Conservation (phyloP, 164 flowering plant genomes). For the Annona squamosa region DNA sequence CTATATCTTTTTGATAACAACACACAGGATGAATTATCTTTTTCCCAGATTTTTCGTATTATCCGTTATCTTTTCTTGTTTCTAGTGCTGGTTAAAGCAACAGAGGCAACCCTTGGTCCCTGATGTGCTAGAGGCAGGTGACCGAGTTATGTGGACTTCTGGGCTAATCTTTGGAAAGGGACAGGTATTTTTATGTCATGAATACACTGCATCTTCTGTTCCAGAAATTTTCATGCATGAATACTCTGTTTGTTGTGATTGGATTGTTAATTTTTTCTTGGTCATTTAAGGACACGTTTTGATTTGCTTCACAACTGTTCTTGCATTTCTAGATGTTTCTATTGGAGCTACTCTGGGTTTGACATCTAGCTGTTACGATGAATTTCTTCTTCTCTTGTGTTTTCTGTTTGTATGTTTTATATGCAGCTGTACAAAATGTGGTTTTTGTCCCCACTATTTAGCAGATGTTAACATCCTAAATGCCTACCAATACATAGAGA, state of each 20-base stretch:
- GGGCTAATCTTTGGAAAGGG: slow-evolving; percentile 84
- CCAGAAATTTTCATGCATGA: background rate
- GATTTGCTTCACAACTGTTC: background rate
- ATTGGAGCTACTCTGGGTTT: background rate
- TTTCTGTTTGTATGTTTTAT: no score
- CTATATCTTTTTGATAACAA: no score
- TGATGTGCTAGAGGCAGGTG: slow-evolving; percentile 50
- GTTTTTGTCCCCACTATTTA: no score
- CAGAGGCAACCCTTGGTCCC: slow-evolving; percentile 74
- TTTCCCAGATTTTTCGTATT: no score
- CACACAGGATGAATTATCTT: no score
- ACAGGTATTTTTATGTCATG: slow-evolving; percentile 41
- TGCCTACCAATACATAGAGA: no score
- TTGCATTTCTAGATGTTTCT: background rate
- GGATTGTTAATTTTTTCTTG: background rate
- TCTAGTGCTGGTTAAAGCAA: slow-evolving; percentile 98
- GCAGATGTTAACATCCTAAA: no score
- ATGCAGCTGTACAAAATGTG: no score
- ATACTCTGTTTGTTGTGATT: background rate
- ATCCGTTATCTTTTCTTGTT: background rate
- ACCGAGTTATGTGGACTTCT: slow-evolving; percentile 72
- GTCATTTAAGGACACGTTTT: background rate
- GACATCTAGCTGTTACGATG: no score
- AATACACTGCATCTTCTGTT: background rate
- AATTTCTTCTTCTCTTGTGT: no score